Evolutionary conservation across 495 filamentous ascomycete genomes (phyloP).

Genomic region (Hypoxylon fuscum): DNA sequence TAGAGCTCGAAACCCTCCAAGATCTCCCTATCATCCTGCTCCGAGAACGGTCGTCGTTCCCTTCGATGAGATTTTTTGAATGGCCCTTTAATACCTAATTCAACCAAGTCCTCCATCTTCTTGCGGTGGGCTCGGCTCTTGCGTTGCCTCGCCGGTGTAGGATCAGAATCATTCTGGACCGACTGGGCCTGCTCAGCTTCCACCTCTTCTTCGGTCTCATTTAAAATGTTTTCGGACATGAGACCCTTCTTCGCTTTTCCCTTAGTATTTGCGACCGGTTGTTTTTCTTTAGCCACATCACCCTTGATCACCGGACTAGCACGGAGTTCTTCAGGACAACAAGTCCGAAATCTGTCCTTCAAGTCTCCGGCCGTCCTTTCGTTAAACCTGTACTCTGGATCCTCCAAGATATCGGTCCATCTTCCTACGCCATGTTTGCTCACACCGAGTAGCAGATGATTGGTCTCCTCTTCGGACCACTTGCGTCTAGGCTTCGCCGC

Average conservation of each 20-base stretch:
- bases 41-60: constrained; percentile 70
- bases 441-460: constrained; percentile 77
- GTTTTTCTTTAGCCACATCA: constrained; percentile 26
- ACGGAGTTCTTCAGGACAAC: constrained; percentile 69
- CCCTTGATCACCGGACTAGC: constrained; percentile 34
- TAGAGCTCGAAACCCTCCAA: constrained; percentile 77
- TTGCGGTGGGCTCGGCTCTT: constrained; percentile 64
- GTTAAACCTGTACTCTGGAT: constrained; percentile 78
- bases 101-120: constrained; percentile 62
- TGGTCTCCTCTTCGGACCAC: constrained; percentile 88
- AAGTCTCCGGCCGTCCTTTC: constrained; percentile 79
- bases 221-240: constrained; percentile 58
- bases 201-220: constrained; percentile 48
- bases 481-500: constrained; percentile 63
- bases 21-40: constrained; percentile 79
- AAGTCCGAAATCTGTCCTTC: constrained; percentile 86
- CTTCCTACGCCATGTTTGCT: constrained; percentile 83
- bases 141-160: constrained; percentile 43
- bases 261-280: constrained; percentile 30
- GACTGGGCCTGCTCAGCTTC: constrained; percentile 35
- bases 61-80: constrained; percentile 65
- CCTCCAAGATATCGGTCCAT: constrained; percentile 86
- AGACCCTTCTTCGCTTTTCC: constrained; percentile 46
- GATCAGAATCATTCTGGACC: constrained; percentile 39
- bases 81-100: constrained; percentile 63